Evolutionary conservation across 345 rosid species (phyloP).

Genomic region (Combretum micranthum): DNA sequence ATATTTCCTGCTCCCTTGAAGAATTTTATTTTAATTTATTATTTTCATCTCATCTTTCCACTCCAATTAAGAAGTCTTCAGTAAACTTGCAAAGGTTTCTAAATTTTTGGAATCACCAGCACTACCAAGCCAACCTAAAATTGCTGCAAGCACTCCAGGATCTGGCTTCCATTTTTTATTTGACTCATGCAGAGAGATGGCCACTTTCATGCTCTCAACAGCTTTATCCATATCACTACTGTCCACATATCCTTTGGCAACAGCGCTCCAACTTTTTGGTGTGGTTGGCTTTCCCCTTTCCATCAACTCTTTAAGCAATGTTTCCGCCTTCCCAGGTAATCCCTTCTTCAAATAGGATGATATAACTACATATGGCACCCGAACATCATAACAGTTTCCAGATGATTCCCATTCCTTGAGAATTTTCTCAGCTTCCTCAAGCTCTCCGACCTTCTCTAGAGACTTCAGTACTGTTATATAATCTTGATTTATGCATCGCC

Average conservation of each 20-base stretch:
- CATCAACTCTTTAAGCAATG: conserved; percentile 38
- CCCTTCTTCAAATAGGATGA: conserved; percentile 32
- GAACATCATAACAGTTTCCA: conserved; percentile 50
- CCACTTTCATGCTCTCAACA: conserved; percentile 43
- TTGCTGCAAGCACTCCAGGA: conserved; percentile 29
- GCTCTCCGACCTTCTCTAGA: conserved; percentile 55
- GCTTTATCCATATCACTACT: conserved; percentile 39
- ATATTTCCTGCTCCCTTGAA: too few relatives aligned
- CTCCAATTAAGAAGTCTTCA: conserved; percentile 16
- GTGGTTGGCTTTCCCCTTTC: conserved; percentile 41
- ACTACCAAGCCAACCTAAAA: conserved; percentile 57
- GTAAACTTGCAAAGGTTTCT: conserved; percentile 39
- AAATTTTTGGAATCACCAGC: conserved; percentile 42
- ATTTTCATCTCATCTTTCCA: too few relatives aligned
- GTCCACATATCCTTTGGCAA: conserved; percentile 51
- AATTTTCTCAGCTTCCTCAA: conserved; percentile 62
- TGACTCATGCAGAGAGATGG: conserved; percentile 23
- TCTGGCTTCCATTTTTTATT: conserved; percentile 61
- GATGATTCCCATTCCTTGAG: conserved; percentile 64
- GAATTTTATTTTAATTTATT: too few relatives aligned
- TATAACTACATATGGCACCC: conserved; percentile 44
- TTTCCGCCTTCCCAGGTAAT: conserved; percentile 51
- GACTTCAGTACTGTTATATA: conserved; percentile 56
- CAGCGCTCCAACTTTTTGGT: conserved; percentile 56
- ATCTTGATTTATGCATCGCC: conserved; percentile 57